phyloP scores from a whole-genome alignment of 2,329 filamentous ascomycete genomes.

The Tolypocladium album region DNA sequence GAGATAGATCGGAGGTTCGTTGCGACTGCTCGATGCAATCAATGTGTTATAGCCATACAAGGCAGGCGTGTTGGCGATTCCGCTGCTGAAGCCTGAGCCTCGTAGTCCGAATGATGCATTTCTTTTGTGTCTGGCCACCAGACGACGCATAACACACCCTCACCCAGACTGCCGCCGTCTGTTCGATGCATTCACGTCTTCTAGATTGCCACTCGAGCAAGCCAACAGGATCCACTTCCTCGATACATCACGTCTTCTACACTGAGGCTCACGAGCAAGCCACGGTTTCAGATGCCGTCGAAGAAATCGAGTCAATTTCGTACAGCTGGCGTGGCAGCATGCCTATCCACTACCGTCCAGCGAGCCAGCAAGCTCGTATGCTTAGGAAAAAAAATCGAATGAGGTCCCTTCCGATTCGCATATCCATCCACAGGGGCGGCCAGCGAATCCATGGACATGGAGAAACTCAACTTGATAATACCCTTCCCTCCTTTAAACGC shows the following conservation, averaged over 20 bases:
- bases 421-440: not conserved
- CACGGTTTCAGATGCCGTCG: not conserved
- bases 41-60: constrained; percentile 17
- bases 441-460: not conserved
- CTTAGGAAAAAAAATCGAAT: not conserved
- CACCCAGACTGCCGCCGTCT: not conserved
- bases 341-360: not conserved
- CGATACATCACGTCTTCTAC: not conserved
- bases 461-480: not conserved
- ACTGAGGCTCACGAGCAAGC: not conserved
- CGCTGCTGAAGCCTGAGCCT: not conserved
- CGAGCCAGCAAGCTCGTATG: not conserved
- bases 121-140: not conserved
- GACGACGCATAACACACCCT: not conserved
- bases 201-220: too few relatives aligned
- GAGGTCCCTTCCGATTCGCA: not conserved
- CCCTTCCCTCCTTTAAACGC: not conserved
- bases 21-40: constrained; percentile 17
- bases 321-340: not conserved
- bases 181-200: not conserved
- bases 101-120: not conserved
- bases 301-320: not conserved
- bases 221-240: too few relatives aligned
- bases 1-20: constrained; percentile 17
- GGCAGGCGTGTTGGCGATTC: constrained; percentile 7